Percentiles rank a stretch among this genome's conserved stretches.
phyloP scores from a whole-genome alignment of 768 basidiomycete genomes.

The Leccinum fibrillosum region DNA sequence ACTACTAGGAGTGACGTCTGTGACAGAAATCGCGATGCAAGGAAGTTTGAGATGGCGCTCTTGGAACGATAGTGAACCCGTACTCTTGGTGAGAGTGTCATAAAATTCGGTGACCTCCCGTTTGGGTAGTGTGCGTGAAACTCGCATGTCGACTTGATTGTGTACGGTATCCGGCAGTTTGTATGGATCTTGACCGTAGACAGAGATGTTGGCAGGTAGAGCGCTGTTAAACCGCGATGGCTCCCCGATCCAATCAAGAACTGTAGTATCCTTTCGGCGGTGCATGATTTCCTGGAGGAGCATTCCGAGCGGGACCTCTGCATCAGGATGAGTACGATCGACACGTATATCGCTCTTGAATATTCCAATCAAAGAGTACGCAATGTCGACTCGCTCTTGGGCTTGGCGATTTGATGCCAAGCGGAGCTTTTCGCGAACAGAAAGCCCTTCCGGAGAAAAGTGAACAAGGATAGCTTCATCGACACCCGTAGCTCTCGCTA shows the following conservation, averaged over 20 bases:
- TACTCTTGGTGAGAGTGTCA: neutral
- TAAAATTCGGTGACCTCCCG: neutral
- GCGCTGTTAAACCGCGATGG: slow-evolving; percentile 15
- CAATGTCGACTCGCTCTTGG: slow-evolving; percentile 5
- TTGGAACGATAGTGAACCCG: neutral
- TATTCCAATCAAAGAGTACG: slow-evolving; percentile 16
- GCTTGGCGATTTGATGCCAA: slow-evolving; percentile 14
- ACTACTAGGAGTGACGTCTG: neutral
- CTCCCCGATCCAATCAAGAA: slow-evolving; percentile 19
- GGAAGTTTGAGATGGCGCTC: slow-evolving; percentile 9
- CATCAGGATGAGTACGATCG: neutral
- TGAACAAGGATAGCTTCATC: neutral
- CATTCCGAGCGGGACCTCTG: slow-evolving; percentile 5
- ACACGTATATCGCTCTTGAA: slow-evolving; percentile 12
- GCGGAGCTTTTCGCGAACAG: slow-evolving; percentile 8
- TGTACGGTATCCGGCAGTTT: neutral
- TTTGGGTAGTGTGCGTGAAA: neutral
- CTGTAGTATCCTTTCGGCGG: slow-evolving; percentile 10
- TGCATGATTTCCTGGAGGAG: slow-evolving; percentile 14
- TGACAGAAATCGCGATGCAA: slow-evolving; percentile 9
- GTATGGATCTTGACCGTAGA: slow-evolving; percentile 6
- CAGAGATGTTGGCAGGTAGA: slow-evolving; percentile 13
- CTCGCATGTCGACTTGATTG: neutral
- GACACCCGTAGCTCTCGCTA: neutral
- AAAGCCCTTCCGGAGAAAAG: slow-evolving; percentile 1